These are phyloP conservation scores for Yamadazyma takamatsuzukensis DNA, from an alignment of 805 yeast species.

Conservation along the genomic window DNA sequence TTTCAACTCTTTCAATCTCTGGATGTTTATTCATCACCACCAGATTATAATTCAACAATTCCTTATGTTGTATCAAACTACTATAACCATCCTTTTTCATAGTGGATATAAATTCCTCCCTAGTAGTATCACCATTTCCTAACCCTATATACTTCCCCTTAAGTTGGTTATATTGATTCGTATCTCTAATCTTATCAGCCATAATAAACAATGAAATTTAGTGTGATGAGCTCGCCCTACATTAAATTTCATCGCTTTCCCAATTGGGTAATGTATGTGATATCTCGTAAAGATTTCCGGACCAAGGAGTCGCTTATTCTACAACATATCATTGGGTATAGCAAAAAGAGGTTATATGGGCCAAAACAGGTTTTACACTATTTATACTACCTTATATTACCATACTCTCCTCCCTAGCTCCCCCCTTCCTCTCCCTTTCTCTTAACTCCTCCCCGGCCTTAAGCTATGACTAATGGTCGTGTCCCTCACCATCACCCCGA, in stretches of 20 bases:
- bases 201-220: constrained; percentile 13
- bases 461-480: background rate
- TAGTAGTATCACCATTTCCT: constrained; percentile 69
- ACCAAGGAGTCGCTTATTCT: too few species aligned
- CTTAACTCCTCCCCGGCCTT: background rate
- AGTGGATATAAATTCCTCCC: constrained; percentile 66
- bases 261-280: background rate
- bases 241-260: constrained; percentile 2
- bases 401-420: too few species aligned
- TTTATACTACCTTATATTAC: constrained; percentile 1
- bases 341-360: too few species aligned
- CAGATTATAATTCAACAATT: constrained; percentile 50
- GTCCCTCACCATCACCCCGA: background rate
- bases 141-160: constrained; percentile 64
- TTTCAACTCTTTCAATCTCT: constrained; percentile 24
- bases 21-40: constrained; percentile 45
- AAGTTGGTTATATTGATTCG: constrained; percentile 29
- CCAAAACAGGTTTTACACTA: too few species aligned
- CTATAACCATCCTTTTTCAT: constrained; percentile 65
- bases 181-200: constrained; percentile 42
- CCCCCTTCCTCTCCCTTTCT: too few species aligned
- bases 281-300: background rate
- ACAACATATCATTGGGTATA: too few species aligned
- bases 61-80: constrained; percentile 57
- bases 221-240: background rate